phyloP scores from a whole-genome alignment of 495 filamentous ascomycete species.

The Bacidia rubella region DNA sequence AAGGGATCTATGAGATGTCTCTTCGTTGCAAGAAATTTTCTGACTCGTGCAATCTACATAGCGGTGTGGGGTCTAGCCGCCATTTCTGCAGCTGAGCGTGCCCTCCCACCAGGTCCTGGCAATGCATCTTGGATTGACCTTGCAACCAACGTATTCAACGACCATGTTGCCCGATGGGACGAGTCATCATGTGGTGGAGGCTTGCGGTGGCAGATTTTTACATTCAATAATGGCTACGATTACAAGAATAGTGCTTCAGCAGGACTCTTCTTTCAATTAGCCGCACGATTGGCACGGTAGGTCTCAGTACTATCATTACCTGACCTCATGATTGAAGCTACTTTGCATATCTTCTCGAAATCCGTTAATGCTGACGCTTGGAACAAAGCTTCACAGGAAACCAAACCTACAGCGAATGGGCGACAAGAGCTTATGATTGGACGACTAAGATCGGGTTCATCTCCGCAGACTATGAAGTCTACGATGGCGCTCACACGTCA shows the following conservation, averaged over 20 bases:
- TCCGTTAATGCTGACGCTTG: too few species aligned
- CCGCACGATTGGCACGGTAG: constrained; percentile 60
- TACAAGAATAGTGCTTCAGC: constrained; percentile 74
- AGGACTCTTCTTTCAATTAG: constrained; percentile 70
- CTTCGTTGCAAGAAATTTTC: too few species aligned
- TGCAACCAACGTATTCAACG: constrained; percentile 48
- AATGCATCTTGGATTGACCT: constrained; percentile 51
- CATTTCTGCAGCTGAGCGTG: constrained; percentile 60
- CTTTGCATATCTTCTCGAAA: too few species aligned
- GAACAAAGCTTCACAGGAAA: too few species aligned
- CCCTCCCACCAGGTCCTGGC: constrained; percentile 36
- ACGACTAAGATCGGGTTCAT: constrained; percentile 42
- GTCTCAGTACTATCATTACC: too few species aligned
- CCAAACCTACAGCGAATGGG: constrained; percentile 63
- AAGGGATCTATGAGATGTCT: too few species aligned
- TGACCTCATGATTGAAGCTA: too few species aligned
- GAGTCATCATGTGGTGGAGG: constrained; percentile 56
- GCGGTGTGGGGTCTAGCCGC: constrained; percentile 69
- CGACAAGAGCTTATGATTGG: constrained; percentile 60
- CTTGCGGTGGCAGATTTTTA: constrained; percentile 73
- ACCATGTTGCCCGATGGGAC: constrained; percentile 57
- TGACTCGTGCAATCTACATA: constrained; percentile 69
- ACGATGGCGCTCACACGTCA: constrained; percentile 49
- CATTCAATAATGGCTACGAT: constrained; percentile 66
- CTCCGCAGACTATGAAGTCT: constrained; percentile 39